A percentile compares a stretch with the other conserved stretches of the same genome.
Evolutionary conservation across 345 rosid species (phyloP).

Genomic region (Turritis glabra): DNA sequence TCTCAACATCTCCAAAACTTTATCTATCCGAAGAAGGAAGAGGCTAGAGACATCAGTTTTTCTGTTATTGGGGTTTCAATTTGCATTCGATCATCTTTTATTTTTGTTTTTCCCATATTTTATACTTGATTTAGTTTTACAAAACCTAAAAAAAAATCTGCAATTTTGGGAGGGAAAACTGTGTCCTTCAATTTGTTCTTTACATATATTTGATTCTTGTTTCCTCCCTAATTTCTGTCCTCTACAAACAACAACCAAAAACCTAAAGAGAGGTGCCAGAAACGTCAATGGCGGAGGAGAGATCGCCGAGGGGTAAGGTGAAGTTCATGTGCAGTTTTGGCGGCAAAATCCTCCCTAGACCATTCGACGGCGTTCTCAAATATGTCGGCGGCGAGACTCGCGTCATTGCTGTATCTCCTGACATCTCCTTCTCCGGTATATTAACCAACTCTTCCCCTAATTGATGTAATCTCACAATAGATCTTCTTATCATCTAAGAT

Average conservation of each 20-base stretch:
- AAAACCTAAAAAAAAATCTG: neutral
- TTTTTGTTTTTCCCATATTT: neutral
- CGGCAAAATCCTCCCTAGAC: slow-evolving; percentile 80
- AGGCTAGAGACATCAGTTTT: slow-evolving; percentile 10
- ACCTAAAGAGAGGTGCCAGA: neutral
- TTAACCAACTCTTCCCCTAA: neutral
- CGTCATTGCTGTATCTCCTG: slow-evolving; percentile 60
- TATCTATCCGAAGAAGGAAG: slow-evolving; percentile 25
- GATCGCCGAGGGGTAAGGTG: slow-evolving; percentile 47
- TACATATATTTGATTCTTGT: neutral
- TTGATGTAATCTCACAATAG: neutral
- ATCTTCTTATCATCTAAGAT: neutral
- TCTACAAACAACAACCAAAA: neutral
- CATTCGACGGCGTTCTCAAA: slow-evolving; percentile 67
- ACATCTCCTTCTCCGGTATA: slow-evolving; percentile 61
- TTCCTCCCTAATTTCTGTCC: neutral
- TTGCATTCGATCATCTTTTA: neutral
- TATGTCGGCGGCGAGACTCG: slow-evolving; percentile 96
- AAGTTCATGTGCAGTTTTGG: slow-evolving; percentile 89
- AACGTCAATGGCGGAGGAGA: slow-evolving; percentile 25
- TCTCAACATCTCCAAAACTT: neutral
- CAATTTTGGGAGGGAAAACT: neutral
- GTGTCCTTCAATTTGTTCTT: neutral
- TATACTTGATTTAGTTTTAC: neutral
- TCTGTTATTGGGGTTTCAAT: slow-evolving; percentile 20